Evolutionary conservation across 306 rosid genomes (phyloP), one percentile per base, ranked within the genome.

Genomic region (Gastrolobium villosum): DNA sequence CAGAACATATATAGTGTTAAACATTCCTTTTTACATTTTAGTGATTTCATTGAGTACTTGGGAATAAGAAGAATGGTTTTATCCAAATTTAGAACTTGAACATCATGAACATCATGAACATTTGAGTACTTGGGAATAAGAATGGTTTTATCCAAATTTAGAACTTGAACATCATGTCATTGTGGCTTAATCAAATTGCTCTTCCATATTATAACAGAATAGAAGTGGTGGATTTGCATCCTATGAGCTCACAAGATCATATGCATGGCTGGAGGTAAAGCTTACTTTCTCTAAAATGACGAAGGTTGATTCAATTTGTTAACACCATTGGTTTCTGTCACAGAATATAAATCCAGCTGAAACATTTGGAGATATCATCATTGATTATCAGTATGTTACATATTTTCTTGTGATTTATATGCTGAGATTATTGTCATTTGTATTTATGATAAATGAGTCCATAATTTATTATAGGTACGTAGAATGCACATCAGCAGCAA

Each of bases 201-300:
- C 43, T 31, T 81, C 43, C 49, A 62, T 45, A 10, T 20, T 41
- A 44, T 53, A 72, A 31, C 87, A 92, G 93, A 92, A 90, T 72
- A 56, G n/a, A 10, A 89, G 65, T 53, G 97, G 97, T 5, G 97
- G 97, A 5, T 93, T 86, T 78, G 94, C 96, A 46, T 87, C 97
- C 26, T 93, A 93, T 75, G 97, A 93, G 76, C 96, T 86, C 76
- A 93, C 97, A 44, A 89, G 97, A 89, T 93, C 96, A 4, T 86
- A 84, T 44, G 71, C 84, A 61, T 93, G 91, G 94, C 26, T 90
- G 49, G 96, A 93, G 96, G 97, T 88, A 77, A 55, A 32, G 0
- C 3, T 53, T 34, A 44, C 46, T 53, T 65, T 53, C 48, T 70
- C 39, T 35, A 41, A 20, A 50, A 11, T 6, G 13, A 61, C 3